Conservation (phyloP, 805 yeast genomes). For the Candida incommunis region DNA sequence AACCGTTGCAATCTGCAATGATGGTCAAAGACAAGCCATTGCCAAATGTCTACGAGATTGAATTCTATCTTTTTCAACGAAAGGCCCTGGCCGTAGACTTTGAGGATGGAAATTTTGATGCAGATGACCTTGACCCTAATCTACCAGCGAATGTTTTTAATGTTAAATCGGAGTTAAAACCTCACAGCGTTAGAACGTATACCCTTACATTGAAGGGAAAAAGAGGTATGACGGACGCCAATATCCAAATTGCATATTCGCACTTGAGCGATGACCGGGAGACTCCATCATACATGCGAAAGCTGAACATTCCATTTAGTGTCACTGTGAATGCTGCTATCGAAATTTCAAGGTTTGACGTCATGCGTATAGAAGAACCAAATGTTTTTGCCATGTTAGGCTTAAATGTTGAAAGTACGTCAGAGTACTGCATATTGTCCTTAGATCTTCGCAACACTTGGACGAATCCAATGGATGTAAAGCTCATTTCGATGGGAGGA, state of each 20-base stretch:
- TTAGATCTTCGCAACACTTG: slow-evolving; percentile 75
- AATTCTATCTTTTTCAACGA: slow-evolving; percentile 45
- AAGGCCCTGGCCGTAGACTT: slow-evolving; percentile 30
- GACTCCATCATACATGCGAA: slow-evolving; percentile 30
- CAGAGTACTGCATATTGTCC: slow-evolving; percentile 48
- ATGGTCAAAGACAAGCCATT: slow-evolving; percentile 32
- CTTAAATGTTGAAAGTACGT: slow-evolving; percentile 21
- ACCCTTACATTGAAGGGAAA: slow-evolving; percentile 55
- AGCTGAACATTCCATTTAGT: slow-evolving; percentile 51
- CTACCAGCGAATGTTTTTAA: slow-evolving; percentile 5
- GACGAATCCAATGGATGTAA: slow-evolving; percentile 33
- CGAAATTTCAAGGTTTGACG: slow-evolving; percentile 62
- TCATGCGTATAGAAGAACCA: slow-evolving; percentile 30
- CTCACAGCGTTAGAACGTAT: slow-evolving; percentile 29
- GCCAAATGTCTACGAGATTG: slow-evolving; percentile 60
- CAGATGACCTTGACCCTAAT: slow-evolving; percentile 20
- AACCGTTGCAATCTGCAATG: slow-evolving; percentile 43
- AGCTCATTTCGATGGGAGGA: slow-evolving; percentile 10
- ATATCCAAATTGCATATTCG: slow-evolving; percentile 53
- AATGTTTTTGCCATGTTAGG: slow-evolving; percentile 8
- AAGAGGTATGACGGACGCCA: slow-evolving; percentile 55
- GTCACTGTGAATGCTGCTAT: slow-evolving; percentile 60
- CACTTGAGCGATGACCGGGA: slow-evolving; percentile 14
- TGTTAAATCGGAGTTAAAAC: slow-evolving; percentile 14
- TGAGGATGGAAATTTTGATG: not conserved